These are phyloP conservation scores for Aspergillus nomiae DNA, from an alignment of 2,329 filamentous ascomycete species.

Conservation along the genomic window DNA sequence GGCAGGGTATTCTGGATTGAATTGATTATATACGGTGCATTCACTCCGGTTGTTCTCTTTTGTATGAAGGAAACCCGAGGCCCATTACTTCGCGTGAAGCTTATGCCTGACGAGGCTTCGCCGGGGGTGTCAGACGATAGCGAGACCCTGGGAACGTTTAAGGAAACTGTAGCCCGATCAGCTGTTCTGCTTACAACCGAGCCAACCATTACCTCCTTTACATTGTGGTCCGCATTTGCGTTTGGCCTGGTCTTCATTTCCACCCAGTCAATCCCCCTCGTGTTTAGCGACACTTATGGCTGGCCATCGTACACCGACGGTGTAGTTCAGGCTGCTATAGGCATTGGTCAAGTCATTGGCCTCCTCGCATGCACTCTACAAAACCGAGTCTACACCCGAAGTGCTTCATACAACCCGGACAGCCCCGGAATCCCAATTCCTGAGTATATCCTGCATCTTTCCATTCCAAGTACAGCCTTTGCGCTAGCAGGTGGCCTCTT, in stretches of 20 bases:
- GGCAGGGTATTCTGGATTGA: conserved; percentile 29
- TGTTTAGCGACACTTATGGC: conserved; percentile 38
- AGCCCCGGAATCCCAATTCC: conserved; percentile 44
- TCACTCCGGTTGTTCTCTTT: conserved; percentile 44
- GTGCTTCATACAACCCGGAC: conserved; percentile 41
- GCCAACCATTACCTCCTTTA: conserved; percentile 46
- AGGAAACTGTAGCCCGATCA: conserved; percentile 38
- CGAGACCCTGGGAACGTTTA: conserved; percentile 1
- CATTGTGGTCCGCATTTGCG: conserved; percentile 48
- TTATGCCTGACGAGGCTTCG: not conserved
- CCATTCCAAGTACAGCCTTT: conserved; percentile 36
- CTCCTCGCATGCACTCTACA: conserved; percentile 34
- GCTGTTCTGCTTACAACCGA: conserved; percentile 44
- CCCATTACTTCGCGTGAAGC: conserved; percentile 26
- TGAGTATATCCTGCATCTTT: conserved; percentile 46
- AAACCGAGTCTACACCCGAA: conserved; percentile 27
- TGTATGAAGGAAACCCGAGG: conserved; percentile 45
- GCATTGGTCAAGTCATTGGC: conserved; percentile 44
- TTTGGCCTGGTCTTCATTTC: conserved; percentile 48
- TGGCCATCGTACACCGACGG: conserved; percentile 36
- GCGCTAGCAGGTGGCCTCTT: conserved; percentile 42
- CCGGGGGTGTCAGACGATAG: not conserved
- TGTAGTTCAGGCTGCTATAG: conserved; percentile 45
- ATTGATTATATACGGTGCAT: conserved; percentile 40
- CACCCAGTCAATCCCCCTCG: conserved; percentile 46